A percentile compares a stretch with the other conserved stretches of the same genome.
Evolutionary conservation across 106 monocot species (phyloP).

Genomic region (Platanthera guangdongensis): DNA sequence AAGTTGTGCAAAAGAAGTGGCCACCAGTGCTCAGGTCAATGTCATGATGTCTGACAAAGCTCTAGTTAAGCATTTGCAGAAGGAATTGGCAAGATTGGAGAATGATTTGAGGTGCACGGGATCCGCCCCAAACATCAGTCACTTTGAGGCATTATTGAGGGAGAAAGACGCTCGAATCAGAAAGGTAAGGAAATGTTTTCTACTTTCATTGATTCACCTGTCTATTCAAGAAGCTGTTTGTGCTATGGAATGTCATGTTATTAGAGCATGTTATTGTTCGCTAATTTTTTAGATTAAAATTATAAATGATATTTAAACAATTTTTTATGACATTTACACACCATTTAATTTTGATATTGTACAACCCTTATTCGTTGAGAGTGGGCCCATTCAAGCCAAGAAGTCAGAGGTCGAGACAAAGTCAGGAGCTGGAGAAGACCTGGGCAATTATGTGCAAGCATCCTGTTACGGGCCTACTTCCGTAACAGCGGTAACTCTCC

Average conservation of each 20-base stretch:
- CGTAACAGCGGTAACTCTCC: no score
- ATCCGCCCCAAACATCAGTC: slow-evolving; percentile 18
- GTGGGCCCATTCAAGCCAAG: no score
- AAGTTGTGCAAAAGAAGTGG: slow-evolving; percentile 95
- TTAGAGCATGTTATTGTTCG: background rate
- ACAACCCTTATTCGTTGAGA: background rate
- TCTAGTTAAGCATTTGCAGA: slow-evolving; percentile 90
- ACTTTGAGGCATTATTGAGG: slow-evolving; percentile 43
- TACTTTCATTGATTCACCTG: background rate
- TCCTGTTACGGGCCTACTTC: no score
- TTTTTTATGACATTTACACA: background rate
- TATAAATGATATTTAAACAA: background rate
- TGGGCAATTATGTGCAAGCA: no score
- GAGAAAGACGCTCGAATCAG: slow-evolving; percentile 72
- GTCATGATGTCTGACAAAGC: slow-evolving; percentile 95
- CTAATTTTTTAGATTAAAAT: background rate
- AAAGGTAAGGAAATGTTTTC: slow-evolving; percentile 36
- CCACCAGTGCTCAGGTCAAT: slow-evolving; percentile 85
- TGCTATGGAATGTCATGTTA: no score
- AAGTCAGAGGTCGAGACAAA: no score
- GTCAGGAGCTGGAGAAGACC: no score
- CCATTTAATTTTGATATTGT: background rate
- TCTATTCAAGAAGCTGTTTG: no score
- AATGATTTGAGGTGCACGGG: slow-evolving; percentile 54
- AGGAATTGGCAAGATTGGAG: slow-evolving; percentile 82